Percentiles rank a stretch among this genome's conserved stretches.
Conservation (phyloP, 116 monocot species). For the Phalaenopsis hybrid region DNA sequence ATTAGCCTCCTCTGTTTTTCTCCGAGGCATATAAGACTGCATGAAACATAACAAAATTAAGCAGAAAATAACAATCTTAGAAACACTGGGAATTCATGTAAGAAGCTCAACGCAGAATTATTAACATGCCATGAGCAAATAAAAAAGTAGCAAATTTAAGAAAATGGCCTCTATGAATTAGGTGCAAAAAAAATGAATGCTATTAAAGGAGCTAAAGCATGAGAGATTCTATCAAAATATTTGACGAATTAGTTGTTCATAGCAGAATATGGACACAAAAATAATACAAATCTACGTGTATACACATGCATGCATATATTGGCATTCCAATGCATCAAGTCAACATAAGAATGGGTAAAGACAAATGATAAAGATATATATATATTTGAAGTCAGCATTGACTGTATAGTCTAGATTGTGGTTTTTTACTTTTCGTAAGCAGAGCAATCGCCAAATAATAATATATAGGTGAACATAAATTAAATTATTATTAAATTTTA, state of each 20-base stretch:
- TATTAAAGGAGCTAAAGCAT: background rate
- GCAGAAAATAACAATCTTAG: background rate
- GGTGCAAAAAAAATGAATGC: background rate
- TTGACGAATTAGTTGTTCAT: background rate
- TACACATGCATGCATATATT: too few relatives aligned
- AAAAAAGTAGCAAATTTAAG: background rate
- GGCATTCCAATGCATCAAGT: too few relatives aligned
- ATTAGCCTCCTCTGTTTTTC: slow-evolving; percentile 71
- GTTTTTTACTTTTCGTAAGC: too few relatives aligned
- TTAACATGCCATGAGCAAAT: background rate
- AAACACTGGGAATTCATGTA: background rate
- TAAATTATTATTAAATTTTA: too few relatives aligned
- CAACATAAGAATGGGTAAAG: too few relatives aligned
- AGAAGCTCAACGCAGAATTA: background rate
- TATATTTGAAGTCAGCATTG: too few relatives aligned
- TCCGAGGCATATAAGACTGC: slow-evolving; percentile 78
- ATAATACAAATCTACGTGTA: too few relatives aligned
- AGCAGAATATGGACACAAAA: too few relatives aligned
- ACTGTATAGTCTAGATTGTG: too few relatives aligned
- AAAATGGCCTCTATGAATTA: background rate
- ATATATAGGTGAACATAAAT: too few relatives aligned
- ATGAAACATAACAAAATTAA: background rate
- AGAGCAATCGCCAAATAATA: too few relatives aligned
- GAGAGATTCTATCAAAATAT: background rate
- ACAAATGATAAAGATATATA: too few relatives aligned